Conservation (phyloP, 1,139 yeast species). For the Hyphopichia khmerensis region DNA sequence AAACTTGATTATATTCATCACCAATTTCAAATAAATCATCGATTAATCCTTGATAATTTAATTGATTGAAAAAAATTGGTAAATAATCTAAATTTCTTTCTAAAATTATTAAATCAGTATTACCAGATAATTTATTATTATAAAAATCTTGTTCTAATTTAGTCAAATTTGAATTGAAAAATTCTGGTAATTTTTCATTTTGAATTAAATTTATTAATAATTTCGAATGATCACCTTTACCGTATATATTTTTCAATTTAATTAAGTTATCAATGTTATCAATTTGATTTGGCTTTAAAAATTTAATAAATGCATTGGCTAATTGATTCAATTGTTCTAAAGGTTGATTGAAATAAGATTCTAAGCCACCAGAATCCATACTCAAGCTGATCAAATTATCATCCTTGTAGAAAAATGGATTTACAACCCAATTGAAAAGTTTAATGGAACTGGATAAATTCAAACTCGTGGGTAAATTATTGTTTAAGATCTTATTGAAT, state of each 20-base stretch:
- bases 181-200: slow-evolving; percentile 27
- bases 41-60: slow-evolving; percentile 79
- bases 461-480: background rate
- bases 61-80: slow-evolving; percentile 70
- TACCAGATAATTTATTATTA: slow-evolving; percentile 34
- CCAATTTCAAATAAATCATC: slow-evolving; percentile 66
- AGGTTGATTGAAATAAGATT: slow-evolving; percentile 36
- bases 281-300: slow-evolving; percentile 16
- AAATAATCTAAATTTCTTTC: slow-evolving; percentile 77
- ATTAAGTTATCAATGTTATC: slow-evolving; percentile 16
- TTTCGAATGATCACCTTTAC: slow-evolving; percentile 40
- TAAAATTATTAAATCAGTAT: slow-evolving; percentile 65
- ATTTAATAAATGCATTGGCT: slow-evolving; percentile 22
- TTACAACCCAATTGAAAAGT: slow-evolving; percentile 32
- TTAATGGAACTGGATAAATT: slow-evolving; percentile 21
- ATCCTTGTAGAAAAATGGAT: slow-evolving; percentile 29
- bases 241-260: slow-evolving; percentile 38
- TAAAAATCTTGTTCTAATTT: slow-evolving; percentile 39
- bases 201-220: slow-evolving; percentile 27
- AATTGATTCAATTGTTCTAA: slow-evolving; percentile 30
- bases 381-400: slow-evolving; percentile 20
- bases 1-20: slow-evolving; percentile 45
- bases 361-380: slow-evolving; percentile 18
- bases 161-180: slow-evolving; percentile 27
- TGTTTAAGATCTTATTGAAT: background rate